Evolutionary conservation across 495 filamentous ascomycete species (phyloP), one percentile per base, ranked within the genome.

Genomic region (Penicillium coprophilum): DNA sequence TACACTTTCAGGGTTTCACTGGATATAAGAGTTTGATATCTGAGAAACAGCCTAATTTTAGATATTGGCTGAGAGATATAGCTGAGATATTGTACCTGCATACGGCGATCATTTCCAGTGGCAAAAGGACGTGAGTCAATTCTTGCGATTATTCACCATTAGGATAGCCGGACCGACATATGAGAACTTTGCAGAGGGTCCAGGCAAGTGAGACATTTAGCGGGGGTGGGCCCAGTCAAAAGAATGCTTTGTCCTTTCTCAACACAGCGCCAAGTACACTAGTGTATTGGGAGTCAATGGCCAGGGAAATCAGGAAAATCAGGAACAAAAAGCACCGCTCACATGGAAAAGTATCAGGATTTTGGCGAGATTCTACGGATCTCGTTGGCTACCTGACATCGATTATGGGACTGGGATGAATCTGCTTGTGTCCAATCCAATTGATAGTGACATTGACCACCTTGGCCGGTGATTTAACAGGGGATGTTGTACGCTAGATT

Each of bases 141-240:
- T 7, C 3, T 17, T 4, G 28, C 15, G 23, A 5, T 28, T 17
- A 8, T 30, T 15, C 8, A 28, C 8, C 24, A n/a, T n/a, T n/a
- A 31, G 27, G 27, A 9, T 19, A 46, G 17, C 15, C 44, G 24
- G 44, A 24, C n/a, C 31, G 27, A 21, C 31, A 31, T 27, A 2
- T 9, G 13, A 51, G 23, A 20, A 24, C 28, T 21, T 0, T 1
- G 0, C 12, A 41, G 21, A 12, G 20, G 45, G 31, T 53, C 50
- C 56, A 46, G 17, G 19, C 41, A 52, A 57, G 61, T 63, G 61
- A 63, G 61, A 63, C 61, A 63, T 57, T 51, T 39, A 50, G 46
- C 57, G 39, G 57, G 49, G 24, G 40, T 13, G 28, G 50, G 36
- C 17, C 21, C 19, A 45, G 27, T 23, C 31, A 38, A 31, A 23